A percentile compares a stretch with the other conserved stretches of the same genome.
Evolutionary conservation across 768 basidiomycete species (phyloP).

Genomic region (Suillus discolor): DNA sequence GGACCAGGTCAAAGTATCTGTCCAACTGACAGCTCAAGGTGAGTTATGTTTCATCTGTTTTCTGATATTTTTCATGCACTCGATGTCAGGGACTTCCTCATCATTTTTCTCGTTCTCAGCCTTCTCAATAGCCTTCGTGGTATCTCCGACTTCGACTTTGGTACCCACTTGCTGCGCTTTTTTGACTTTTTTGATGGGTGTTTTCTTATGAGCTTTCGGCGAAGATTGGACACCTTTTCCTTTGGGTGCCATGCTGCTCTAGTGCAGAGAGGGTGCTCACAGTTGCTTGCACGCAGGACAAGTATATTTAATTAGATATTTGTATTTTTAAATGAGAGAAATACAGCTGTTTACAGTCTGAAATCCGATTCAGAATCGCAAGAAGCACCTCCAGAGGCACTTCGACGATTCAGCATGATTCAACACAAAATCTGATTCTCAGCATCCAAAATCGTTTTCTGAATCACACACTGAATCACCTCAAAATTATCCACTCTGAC

Average conservation of each 20-base stretch:
- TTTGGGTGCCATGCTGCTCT: not conserved
- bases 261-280: not conserved
- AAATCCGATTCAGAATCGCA: not conserved
- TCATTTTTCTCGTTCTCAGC: not conserved
- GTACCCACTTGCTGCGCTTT: not conserved
- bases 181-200: not conserved
- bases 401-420: not conserved
- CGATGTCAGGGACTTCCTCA: not conserved
- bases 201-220: not conserved
- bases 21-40: not conserved
- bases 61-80: not conserved
- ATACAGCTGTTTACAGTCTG: not conserved
- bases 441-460: not conserved
- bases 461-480: not conserved
- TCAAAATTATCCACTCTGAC: too few relatives aligned
- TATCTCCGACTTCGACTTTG: not conserved
- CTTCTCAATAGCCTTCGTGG: not conserved
- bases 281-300: not conserved
- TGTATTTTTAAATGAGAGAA: not conserved
- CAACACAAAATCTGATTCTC: not conserved
- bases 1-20: not conserved
- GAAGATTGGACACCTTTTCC: not conserved
- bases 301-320: constrained; percentile 1
- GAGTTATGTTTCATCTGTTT: not conserved
- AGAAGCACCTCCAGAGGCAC: not conserved